phyloP scores from a whole-genome alignment of 139 green algal species.

The Edaphochlamys debaryana region DNA sequence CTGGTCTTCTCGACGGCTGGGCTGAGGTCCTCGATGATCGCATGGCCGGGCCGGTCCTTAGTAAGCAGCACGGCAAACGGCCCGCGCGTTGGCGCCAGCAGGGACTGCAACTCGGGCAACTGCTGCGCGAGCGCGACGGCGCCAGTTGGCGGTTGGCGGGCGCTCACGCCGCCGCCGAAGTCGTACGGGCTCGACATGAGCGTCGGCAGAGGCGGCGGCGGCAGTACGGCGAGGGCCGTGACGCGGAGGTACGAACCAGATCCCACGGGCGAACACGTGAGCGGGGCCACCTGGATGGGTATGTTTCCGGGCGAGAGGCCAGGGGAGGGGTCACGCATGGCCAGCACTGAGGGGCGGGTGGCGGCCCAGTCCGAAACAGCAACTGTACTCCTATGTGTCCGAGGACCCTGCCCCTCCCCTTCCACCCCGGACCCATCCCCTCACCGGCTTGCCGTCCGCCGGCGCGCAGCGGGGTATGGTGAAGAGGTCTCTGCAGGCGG shows the following conservation, averaged over 20 bases:
- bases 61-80: conserved; percentile 21
- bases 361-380: too few species aligned
- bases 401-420: too few species aligned
- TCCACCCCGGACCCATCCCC: too few species aligned
- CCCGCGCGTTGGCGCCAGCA: neutral
- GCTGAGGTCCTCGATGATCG: conserved; percentile 6
- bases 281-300: neutral
- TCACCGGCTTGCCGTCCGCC: neutral
- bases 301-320: too few species aligned
- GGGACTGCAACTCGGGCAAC: neutral
- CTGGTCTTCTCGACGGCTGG: neutral
- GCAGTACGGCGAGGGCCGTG: conserved; percentile 5
- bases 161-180: too few species aligned
- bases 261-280: neutral
- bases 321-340: too few species aligned
- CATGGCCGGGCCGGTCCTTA: conserved; percentile 8
- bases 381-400: too few species aligned
- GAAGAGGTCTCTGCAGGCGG: conserved; percentile 14
- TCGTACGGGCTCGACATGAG: too few species aligned
- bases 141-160: too few species aligned
- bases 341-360: too few species aligned
- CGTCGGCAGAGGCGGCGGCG: neutral
- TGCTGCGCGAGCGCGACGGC: too few species aligned
- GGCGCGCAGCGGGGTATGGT: conserved; percentile 5
- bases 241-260: neutral